These are phyloP conservation scores for Fusarium redolens DNA, from an alignment of 2,329 filamentous ascomycete genomes.

Conservation along the genomic window DNA sequence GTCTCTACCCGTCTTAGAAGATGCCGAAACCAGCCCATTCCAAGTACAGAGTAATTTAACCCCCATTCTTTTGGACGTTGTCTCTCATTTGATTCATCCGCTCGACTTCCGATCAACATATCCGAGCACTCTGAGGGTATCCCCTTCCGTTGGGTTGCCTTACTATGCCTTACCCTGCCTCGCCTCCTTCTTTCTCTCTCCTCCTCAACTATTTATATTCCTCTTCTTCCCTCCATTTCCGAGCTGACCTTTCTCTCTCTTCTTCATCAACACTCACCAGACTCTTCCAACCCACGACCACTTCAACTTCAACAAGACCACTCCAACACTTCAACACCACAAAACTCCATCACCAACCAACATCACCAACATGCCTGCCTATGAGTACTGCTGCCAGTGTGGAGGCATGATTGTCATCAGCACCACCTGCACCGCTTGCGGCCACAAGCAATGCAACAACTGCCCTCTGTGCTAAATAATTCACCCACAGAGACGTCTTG, in stretches of 20 bases:
- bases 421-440: constrained; percentile 63
- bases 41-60: background rate
- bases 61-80: constrained; percentile 7
- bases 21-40: constrained; percentile 8
- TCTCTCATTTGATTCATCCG: background rate
- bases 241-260: background rate
- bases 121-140: constrained; percentile 19
- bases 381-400: constrained; percentile 67
- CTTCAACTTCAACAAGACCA: background rate
- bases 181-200: background rate
- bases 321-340: constrained; percentile 1
- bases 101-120: constrained; percentile 25
- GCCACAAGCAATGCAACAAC: constrained; percentile 61
- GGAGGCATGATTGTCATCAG: constrained; percentile 68
- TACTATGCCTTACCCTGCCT: background rate
- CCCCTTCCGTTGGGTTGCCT: constrained; percentile 2
- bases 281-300: background rate
- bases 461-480: constrained; percentile 54
- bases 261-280: constrained; percentile 4
- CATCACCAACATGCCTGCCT: constrained; percentile 55
- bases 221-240: constrained; percentile 20
- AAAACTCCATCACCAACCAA: constrained; percentile 2
- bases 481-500: constrained; percentile 7
- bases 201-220: constrained; percentile 38
- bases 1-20: constrained; percentile 9